These are phyloP conservation scores for Pyrenochaeta sp. DNA, from an alignment of 2,329 filamentous ascomycete species.

Conservation along the genomic window DNA sequence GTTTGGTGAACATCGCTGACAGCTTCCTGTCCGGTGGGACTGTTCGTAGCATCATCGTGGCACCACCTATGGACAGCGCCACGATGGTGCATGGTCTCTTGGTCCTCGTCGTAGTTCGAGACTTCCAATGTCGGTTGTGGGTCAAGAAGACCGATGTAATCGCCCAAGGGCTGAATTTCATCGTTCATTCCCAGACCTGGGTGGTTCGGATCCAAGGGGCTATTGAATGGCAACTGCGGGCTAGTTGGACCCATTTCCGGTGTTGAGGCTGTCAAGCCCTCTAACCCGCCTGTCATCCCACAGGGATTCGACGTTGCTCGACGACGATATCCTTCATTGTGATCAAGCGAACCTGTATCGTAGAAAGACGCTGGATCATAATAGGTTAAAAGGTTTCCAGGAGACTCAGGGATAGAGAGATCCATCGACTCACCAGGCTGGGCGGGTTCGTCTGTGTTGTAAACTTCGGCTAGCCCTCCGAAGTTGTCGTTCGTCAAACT, in stretches of 20 bases:
- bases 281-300: background rate
- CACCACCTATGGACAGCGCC: background rate
- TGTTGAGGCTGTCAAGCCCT: background rate
- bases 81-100: background rate
- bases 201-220: background rate
- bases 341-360: background rate
- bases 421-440: background rate
- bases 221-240: background rate
- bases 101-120: background rate
- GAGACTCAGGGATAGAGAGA: background rate
- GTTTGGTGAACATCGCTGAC: background rate
- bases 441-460: background rate
- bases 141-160: background rate
- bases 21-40: background rate
- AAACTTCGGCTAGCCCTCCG: background rate
- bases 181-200: background rate
- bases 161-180: background rate
- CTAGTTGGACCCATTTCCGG: background rate
- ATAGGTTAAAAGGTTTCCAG: background rate
- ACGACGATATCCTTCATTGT: background rate
- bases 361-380: background rate
- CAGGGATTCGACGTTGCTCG: background rate
- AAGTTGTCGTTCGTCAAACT: background rate
- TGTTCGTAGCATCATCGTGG: background rate
- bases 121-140: background rate